Base-by-base conservation (phyloP, 371 early-diverging fungal species). In the Mortierella sp. region DNA sequence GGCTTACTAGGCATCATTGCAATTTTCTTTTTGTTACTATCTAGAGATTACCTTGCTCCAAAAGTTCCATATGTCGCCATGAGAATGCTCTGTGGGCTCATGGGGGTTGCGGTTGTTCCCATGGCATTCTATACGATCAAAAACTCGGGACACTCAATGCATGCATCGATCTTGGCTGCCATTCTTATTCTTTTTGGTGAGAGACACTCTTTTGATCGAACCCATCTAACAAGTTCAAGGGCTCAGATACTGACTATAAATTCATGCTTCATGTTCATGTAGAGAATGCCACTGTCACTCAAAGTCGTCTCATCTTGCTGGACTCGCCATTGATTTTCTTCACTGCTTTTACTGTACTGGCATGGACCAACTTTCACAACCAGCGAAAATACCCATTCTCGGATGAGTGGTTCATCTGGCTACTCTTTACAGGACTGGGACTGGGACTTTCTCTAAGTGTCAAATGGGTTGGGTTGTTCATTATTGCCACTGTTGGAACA, bases 381-480 rank as follows among this genome's bases (percentile, higher is more conserved):
- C 79, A 78, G 24, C 71, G 81, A 33, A 74, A 71, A 63, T 85
- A 90, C 15, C 88, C 94, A 0, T 95, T 94, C 70, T 77, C 86
- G 60, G 65, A 72, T 41, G 81, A 76, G 33, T 95, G 96, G 95
- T 92, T 90, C 85, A 67, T 83, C 50, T 96, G 95, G 94, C 76
- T 96, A 43, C 61, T 86, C 5, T 57, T 88, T 53, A 94, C 96
- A 3, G 96, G 96, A 1, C 50, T 93, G 38, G 90, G 90, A 48
- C 69, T 95, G 69, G 96, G 94, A 3, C 85, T 92, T 52, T 84
- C 93, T 6, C 66, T 80, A 28, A 71, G 92, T 45, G 87, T 93
- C 76, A 97, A 98, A 84, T 95, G 96, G 95, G 96, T 97, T 41
- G 99, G 97, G 1, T 84, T 98, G 33, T 96, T 99, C 64, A 93